phyloP scores from a whole-genome alignment of 2,329 filamentous ascomycete genomes.

The Exserohilum rostratum region DNA sequence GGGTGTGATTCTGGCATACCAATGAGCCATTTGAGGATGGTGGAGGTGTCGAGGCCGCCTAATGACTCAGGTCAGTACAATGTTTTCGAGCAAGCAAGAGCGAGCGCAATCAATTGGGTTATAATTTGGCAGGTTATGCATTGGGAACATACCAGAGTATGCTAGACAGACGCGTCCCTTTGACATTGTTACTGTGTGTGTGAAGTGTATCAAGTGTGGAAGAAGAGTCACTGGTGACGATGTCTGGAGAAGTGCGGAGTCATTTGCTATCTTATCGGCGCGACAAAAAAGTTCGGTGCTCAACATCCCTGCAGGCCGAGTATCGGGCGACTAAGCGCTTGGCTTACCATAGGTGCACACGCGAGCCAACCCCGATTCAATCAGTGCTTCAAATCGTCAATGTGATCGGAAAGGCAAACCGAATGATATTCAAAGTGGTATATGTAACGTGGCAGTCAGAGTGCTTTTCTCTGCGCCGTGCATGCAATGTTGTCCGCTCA shows the following conservation, averaged over 20 bases:
- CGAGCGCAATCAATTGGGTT: not conserved
- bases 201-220: conserved; percentile 9
- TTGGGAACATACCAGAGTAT: conserved; percentile 51
- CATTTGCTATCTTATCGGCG: conserved; percentile 25
- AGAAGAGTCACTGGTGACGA: conserved; percentile 15
- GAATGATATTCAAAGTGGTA: conserved; percentile 12
- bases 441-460: conserved; percentile 1
- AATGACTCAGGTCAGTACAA: conserved; percentile 35
- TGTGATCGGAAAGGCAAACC: not conserved
- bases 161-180: conserved; percentile 57
- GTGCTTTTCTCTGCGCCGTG: conserved; percentile 8
- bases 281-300: conserved; percentile 20
- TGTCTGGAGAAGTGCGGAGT: conserved; percentile 24
- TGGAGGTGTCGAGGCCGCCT: conserved; percentile 65
- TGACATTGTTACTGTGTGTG: conserved; percentile 34
- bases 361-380: not conserved
- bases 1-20: conserved; percentile 24
- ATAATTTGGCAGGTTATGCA: too few relatives aligned
- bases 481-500: conserved; percentile 13
- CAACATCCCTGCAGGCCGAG: conserved; percentile 28
- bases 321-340: conserved; percentile 15
- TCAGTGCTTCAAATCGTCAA: not conserved
- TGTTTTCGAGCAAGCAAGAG: not conserved
- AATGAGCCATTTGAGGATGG: conserved; percentile 49
- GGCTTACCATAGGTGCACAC: conserved; percentile 5